phyloP scores from a whole-genome alignment of 306 rosid species.

The Inga laurina region DNA sequence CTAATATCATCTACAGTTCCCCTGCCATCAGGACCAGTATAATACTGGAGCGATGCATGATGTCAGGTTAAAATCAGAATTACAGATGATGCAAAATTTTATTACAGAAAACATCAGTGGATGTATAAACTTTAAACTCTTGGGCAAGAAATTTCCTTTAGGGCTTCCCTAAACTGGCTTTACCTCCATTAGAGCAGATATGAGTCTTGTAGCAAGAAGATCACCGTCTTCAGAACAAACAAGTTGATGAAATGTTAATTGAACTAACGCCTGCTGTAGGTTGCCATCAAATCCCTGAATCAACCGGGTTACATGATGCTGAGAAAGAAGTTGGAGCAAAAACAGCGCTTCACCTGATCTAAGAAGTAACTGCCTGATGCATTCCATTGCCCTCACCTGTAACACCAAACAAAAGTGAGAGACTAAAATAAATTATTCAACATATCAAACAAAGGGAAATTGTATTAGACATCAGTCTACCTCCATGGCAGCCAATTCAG shows the following conservation, averaged over 20 bases:
- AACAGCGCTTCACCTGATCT: conserved; percentile 91
- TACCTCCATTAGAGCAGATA: conserved; percentile 98
- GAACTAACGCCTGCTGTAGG: conserved; percentile 66
- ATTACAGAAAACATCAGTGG: conserved; percentile 22
- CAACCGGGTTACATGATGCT: conserved; percentile 90
- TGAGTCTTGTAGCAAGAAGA: conserved; percentile 78
- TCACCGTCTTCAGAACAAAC: conserved; percentile 98
- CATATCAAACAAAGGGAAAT: neutral
- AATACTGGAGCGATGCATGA: conserved; percentile 58
- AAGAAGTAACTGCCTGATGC: conserved; percentile 91
- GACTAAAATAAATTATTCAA: conserved; percentile 28
- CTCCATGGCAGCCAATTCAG: conserved; percentile 99
- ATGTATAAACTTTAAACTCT: conserved; percentile 6
- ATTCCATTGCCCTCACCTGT: conserved; percentile 99
- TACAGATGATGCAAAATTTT: conserved; percentile 26
- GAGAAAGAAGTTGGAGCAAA: conserved; percentile 95
- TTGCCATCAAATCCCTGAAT: conserved; percentile 81
- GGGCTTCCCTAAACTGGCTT: conserved; percentile 30
- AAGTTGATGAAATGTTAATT: conserved; percentile 85
- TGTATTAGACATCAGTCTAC: conserved; percentile 47
- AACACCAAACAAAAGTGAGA: conserved; percentile 38
- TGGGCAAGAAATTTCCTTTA: conserved; percentile 28
- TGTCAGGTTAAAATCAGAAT: conserved; percentile 30
- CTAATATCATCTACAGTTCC: conserved; percentile 98
- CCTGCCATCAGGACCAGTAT: conserved; percentile 98